Base-by-base conservation (phyloP, 768 basidiomycete genomes). In the Termitomyces sp. region DNA sequence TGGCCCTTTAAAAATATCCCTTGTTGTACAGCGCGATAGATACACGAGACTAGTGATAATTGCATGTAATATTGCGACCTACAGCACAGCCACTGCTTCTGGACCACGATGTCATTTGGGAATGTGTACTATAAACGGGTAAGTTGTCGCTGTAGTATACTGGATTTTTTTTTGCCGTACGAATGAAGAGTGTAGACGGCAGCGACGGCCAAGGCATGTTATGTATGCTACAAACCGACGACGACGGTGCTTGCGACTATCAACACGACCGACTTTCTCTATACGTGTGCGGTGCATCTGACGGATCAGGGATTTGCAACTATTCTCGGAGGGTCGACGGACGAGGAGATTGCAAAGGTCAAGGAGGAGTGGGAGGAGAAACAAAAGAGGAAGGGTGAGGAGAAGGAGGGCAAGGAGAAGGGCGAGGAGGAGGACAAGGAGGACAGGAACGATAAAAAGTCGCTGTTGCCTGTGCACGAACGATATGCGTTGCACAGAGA, bases 91-190 rank as follows among this genome's bases (percentile, higher is more conserved):
- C 41, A 41, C 40, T n/a, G 31, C 21, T 25, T 34, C 17, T 3
- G 5, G 27, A 49, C 54, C 49, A 35, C 47, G 61, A 89, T 89
- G 89, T 84, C 83, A 42, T 89, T 91, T 74, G 78, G 79, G 32
- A 96, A 97, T 69, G 66, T 92, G 43, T 97, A 95, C 74, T 95
- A 93, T 75, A 92, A 91, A 71, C 84, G 93, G 64, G 92, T 93
- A 70, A 77, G 84, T 78, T 25, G 4, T 27, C 43, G 23, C 37
- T 5, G 21, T 29, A 50, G 7, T 56, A 41, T 43, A 31, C 46
- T 19, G 55, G 46, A 48, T n/a, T n/a, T n/a, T n/a, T n/a, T 37
- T 27, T n/a, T 38, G 41, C 29, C 57, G 53, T 62, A 63, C 54
- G 66, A 43, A 51, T 53, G 34, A 48, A 44, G 47, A 55, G 34